These are phyloP conservation scores for Sordaria brevicollis DNA, from an alignment of 495 filamentous ascomycete genomes.

Conservation along the genomic window DNA sequence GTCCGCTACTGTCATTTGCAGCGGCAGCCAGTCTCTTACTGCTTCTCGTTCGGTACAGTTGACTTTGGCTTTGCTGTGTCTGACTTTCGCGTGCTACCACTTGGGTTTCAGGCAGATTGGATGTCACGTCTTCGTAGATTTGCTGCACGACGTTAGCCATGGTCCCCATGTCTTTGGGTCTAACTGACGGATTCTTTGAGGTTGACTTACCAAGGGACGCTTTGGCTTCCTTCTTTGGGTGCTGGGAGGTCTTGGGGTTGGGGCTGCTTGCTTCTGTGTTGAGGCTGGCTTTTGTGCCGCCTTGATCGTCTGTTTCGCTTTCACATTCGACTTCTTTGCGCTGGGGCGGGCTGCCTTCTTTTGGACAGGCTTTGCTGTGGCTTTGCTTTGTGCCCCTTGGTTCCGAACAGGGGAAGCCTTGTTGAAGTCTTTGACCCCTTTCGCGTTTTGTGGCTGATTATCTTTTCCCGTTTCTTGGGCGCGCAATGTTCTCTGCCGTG, in stretches of 20 bases:
- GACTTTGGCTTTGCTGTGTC: neutral
- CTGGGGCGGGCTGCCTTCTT: neutral
- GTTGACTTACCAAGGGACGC: constrained; percentile 9
- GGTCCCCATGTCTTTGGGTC: neutral
- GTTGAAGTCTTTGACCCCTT: neutral
- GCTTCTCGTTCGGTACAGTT: neutral
- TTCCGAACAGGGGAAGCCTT: neutral
- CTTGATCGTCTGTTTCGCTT: neutral
- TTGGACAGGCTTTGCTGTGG: neutral
- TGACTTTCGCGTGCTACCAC: constrained; percentile 12
- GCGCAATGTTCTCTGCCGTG: neutral
- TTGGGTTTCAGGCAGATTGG: constrained; percentile 11
- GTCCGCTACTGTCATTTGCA: neutral
- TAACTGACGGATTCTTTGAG: neutral
- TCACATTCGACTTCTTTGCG: neutral
- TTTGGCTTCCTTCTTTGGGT: constrained; percentile 11
- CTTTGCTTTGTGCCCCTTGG: neutral
- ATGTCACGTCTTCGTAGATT: constrained; percentile 7
- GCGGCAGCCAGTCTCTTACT: neutral
- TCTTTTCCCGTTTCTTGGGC: neutral
- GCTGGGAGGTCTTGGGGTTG: neutral
- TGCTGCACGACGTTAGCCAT: constrained; percentile 7
- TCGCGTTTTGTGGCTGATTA: neutral
- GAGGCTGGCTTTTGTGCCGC: neutral
- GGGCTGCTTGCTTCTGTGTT: neutral